Evolutionary conservation across 331 rosid species (phyloP).

Genomic region (Pyrus hybrid): DNA sequence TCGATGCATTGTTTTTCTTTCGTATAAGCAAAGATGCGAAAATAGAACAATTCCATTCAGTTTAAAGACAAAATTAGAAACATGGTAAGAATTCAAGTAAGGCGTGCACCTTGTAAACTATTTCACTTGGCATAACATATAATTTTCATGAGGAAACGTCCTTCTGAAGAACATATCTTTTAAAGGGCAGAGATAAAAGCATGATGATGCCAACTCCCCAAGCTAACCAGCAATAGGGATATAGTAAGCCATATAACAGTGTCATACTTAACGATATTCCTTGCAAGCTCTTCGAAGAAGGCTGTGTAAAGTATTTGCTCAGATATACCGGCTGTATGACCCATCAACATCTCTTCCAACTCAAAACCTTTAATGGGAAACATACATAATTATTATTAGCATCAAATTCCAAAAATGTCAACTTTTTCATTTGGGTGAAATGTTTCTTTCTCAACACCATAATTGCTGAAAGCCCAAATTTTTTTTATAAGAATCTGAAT

Average conservation of each 20-base stretch:
- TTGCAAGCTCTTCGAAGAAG: constrained; percentile 71
- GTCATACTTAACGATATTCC: constrained; percentile 55
- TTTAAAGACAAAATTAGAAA: background rate
- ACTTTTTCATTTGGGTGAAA: background rate
- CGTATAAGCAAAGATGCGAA: constrained; percentile 1
- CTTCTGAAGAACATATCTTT: constrained; percentile 66
- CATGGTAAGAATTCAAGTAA: background rate
- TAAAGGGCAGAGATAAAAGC: constrained; percentile 78
- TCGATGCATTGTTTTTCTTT: background rate
- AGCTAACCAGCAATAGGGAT: constrained; percentile 73
- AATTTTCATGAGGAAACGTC: constrained; percentile 68
- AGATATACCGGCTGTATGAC: constrained; percentile 49
- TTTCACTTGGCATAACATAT: constrained; percentile 61
- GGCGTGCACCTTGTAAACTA: constrained; percentile 64
- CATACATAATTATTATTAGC: background rate
- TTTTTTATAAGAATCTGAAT: too few relatives aligned
- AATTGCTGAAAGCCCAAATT: background rate
- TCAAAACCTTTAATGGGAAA: constrained; percentile 21
- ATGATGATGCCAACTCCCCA: constrained; percentile 89
- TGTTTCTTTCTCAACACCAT: background rate
- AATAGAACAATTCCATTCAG: background rate
- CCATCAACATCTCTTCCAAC: constrained; percentile 59
- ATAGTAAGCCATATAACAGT: constrained; percentile 75
- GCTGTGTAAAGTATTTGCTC: constrained; percentile 62
- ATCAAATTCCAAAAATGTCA: background rate